Conservation (phyloP, 2,329 filamentous ascomycete genomes). For the Zasmidium citrigriseum region DNA sequence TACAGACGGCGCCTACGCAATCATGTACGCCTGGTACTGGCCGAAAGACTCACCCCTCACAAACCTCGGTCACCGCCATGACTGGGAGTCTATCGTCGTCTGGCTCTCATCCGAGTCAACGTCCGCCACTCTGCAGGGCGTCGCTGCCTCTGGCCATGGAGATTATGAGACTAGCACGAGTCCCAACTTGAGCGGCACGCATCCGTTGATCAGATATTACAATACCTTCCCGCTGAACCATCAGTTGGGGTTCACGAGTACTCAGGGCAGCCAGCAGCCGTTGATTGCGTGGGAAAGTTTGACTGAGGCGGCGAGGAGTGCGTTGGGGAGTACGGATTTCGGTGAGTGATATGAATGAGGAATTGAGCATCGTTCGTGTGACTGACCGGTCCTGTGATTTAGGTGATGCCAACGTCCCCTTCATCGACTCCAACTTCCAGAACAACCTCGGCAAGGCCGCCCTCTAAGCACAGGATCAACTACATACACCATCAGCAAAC, state of each 20-base stretch:
- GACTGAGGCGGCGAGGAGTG: constrained; percentile 43
- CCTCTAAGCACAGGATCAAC: constrained; percentile 11
- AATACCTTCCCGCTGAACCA: constrained; percentile 51
- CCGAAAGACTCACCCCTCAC: constrained; percentile 50
- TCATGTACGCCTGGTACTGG: constrained; percentile 58
- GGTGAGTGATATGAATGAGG: constrained; percentile 25
- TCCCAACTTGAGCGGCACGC: constrained; percentile 45
- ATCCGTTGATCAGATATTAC: constrained; percentile 51
- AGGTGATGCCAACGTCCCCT: constrained; percentile 47
- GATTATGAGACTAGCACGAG: constrained; percentile 47
- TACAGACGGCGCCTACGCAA: constrained; percentile 45
- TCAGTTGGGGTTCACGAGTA: constrained; percentile 44
- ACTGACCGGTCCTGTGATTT: neutral
- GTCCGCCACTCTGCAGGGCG: constrained; percentile 47
- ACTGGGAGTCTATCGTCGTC: constrained; percentile 58
- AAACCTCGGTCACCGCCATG: constrained; percentile 55
- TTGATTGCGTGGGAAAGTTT: constrained; percentile 54
- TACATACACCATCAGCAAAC: no score
- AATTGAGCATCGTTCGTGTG: neutral
- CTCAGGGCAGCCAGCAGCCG: constrained; percentile 38
- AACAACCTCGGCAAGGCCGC: constrained; percentile 42
- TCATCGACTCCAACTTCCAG: constrained; percentile 50
- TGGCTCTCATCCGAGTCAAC: constrained; percentile 48
- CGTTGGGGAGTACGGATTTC: constrained; percentile 50
- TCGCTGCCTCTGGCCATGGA: constrained; percentile 56